Evolutionary conservation across 768 basidiomycete species (phyloP), one percentile per base, ranked within the genome.

Genomic region (Melanogaster broomeanus): DNA sequence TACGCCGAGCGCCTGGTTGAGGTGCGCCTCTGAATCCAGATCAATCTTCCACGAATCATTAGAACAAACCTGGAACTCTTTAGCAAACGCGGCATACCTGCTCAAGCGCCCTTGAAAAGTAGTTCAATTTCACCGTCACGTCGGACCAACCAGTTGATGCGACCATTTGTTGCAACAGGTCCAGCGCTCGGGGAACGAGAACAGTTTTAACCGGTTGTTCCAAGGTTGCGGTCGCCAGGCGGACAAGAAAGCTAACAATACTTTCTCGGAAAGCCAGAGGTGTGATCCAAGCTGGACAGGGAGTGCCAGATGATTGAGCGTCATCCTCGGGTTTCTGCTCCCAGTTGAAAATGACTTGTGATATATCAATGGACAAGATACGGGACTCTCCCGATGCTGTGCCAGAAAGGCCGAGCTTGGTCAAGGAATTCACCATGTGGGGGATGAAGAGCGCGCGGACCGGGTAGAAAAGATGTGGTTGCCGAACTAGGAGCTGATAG

Each of bases 201-300:
- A 72, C 68, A 19, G 53, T 58, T 43, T 66, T 71, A 24, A 70
- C 67, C 6, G 73, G 70, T 6, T 77, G 68, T n/a, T 76, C 76
- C 49, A 83, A 77, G 1, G 79, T 71, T 27, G 82, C 79, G 15
- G 91, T 91, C 9, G 90, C 85, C 41, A 98, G 78, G 42, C 96
- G 87, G n/a, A 99, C 85, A 30, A 99, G 80, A 70, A 94, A 97
- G 73, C 93, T 94, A 56, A 98, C 88, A 73, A 97, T 90, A 52
- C 87, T 87, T 70, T 98, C 96, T 25, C 92, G 82, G 50, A 92
- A 84, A 19, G 79, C 77, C 25, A 90, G 72, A 3, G 95, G 92
- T 0, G 90, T 90, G 19, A 81, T 68, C 91, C 93, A 95, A 3
- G 45, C 19, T 5, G 31, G 63, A 49, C 41, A 65, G 54, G 41